Conservation (phyloP, 2,329 filamentous ascomycete genomes). For the Colletotrichum salicis region DNA sequence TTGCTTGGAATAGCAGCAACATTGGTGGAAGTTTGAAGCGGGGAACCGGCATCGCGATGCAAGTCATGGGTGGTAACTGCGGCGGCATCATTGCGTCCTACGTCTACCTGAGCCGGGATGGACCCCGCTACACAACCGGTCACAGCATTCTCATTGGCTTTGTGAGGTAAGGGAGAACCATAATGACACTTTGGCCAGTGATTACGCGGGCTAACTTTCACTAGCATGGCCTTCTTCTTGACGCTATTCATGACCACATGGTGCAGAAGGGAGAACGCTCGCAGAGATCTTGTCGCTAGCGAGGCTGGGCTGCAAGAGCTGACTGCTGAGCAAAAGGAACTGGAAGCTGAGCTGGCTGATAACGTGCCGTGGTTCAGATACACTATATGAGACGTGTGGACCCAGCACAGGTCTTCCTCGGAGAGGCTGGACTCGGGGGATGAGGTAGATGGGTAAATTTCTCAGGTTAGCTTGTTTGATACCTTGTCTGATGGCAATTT, state of each 20-base stretch:
- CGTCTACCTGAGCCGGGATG: slow-evolving; percentile 57
- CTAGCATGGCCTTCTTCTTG: slow-evolving; percentile 43
- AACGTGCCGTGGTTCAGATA: slow-evolving; percentile 46
- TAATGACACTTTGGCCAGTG: neutral
- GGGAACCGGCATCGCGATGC: slow-evolving; percentile 63
- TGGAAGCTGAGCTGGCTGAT: slow-evolving; percentile 46
- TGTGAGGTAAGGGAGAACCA: slow-evolving; percentile 2
- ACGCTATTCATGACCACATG: slow-evolving; percentile 46
- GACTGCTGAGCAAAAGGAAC: slow-evolving; percentile 42
- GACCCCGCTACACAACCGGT: slow-evolving; percentile 54
- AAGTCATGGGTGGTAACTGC: slow-evolving; percentile 60
- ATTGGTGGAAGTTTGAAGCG: slow-evolving; percentile 61
- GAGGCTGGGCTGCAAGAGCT: slow-evolving; percentile 37
- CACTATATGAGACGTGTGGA: slow-evolving; percentile 33
- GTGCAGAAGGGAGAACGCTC: slow-evolving; percentile 44
- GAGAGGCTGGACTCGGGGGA: neutral
- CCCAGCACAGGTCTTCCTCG: too few relatives aligned
- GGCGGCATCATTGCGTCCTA: slow-evolving; percentile 60
- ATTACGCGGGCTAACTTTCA: slow-evolving; percentile 33
- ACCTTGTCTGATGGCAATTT: neutral
- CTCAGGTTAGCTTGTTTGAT: neutral
- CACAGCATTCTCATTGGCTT: slow-evolving; percentile 56
- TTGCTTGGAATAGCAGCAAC: slow-evolving; percentile 63
- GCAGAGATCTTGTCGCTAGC: slow-evolving; percentile 39
- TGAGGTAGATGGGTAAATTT: neutral